Evolutionary conservation across 148 eudicot species (phyloP).

Genomic region (Polygonum maritimum): DNA sequence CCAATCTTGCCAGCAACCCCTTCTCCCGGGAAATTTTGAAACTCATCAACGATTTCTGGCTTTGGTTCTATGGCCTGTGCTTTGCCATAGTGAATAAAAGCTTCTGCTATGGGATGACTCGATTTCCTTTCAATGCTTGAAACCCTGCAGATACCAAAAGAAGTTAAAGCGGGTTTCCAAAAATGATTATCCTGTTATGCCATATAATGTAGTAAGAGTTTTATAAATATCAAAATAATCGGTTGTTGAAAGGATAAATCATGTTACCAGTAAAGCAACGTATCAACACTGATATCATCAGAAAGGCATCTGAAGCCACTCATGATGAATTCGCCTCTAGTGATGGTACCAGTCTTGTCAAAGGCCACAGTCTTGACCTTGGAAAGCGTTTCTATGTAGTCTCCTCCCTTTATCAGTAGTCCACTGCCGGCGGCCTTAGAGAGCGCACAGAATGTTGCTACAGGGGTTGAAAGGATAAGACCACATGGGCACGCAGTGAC

Average conservation of each 20-base stretch:
- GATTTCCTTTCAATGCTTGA: conserved; percentile 93
- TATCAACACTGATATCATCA: conserved; percentile 32
- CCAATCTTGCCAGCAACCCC: conserved; percentile 76
- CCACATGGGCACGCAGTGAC: conserved; percentile 97
- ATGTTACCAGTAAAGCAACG: conserved; percentile 58
- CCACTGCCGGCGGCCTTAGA: conserved; percentile 83
- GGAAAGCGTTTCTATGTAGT: conserved; percentile 69
- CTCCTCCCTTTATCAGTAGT: conserved; percentile 82
- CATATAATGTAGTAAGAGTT: not conserved
- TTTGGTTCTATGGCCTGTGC: conserved; percentile 40
- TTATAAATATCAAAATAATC: not conserved
- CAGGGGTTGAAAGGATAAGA: conserved; percentile 84
- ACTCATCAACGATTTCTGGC: conserved; percentile 66
- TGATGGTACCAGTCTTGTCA: conserved; percentile 91
- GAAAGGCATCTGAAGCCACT: conserved; percentile 34
- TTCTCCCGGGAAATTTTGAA: conserved; percentile 86
- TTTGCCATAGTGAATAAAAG: conserved; percentile 54
- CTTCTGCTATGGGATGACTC: conserved; percentile 88
- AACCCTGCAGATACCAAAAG: conserved; percentile 38
- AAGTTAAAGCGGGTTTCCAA: not conserved
- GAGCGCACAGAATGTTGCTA: conserved; percentile 83
- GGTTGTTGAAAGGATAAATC: not conserved
- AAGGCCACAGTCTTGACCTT: conserved; percentile 62
- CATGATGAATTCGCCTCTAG: conserved; percentile 75
- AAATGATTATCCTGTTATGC: not conserved